Evolutionary conservation across 441 rosid species (phyloP), one percentile per base, ranked within the genome.

Genomic region (Erodium texanum): DNA sequence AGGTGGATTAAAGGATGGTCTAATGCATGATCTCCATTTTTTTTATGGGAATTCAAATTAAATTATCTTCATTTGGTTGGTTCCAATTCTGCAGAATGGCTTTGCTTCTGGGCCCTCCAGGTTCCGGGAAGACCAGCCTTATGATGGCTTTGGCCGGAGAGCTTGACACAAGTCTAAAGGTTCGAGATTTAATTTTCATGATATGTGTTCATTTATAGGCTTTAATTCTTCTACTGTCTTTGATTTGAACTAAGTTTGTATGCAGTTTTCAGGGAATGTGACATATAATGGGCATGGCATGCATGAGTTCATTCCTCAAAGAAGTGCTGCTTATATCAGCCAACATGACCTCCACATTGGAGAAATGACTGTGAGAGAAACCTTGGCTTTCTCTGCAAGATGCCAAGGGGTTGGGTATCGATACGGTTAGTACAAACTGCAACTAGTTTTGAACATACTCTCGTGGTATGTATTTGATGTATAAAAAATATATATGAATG

Each of bases 391-490:
- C 54, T 81, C 89, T 1, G 89, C 86, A 34, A 82, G 87, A 59
- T 83, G 83, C 78, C 89, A 85, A 69, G 89, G 89, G n/a, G 89
- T 85, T 9, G 89, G 89, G 66, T 56, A 71, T 2, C 86, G 87
- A 56, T 82, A 73, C 24, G 86, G 89, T 85, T 59, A 74, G 86
- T 77, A 32, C 36, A 32, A 32, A 32, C 36, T 7, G 36, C 3
- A 32, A 32, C 36, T 32, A 32, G 36, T 32, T 32, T 32, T 34
- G 41, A 34, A 34, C 41, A 2, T 32, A 6, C 1, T 6, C 10
- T 34, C 7, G 7, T 34, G 0, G 7, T 27, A 1, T 27, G 54
- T 14, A 27, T 34, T 59, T 34, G 48, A 3, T 1, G 3, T 27
- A 27, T 27, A 27, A 27, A 1, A 3, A 27, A 27, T 1, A 27